Evolutionary conservation across 352 stramenopile genomes (phyloP), one percentile per base, ranked within the genome.

Genomic region (Phytophthora litchii): DNA sequence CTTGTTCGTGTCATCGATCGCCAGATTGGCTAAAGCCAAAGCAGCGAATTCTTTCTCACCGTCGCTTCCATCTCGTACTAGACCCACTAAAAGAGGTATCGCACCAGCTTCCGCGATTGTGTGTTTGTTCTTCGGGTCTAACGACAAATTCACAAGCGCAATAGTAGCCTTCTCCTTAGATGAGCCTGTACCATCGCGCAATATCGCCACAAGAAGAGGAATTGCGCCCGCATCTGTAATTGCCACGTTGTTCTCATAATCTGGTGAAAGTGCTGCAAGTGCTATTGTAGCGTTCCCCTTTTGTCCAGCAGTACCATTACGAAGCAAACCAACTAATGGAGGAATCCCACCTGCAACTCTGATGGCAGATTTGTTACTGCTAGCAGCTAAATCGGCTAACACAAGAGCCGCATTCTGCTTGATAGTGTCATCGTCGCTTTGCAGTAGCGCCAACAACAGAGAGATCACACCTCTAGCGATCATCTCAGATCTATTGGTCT

Each of bases 21-120:
- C 36, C 27, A 51, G 17, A 40, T 51, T 51, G 14, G 16, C 3
- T 25, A 51, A n/a, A 9, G 40, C 40, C 11, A 46, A 17, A 7
- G 17, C 29, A 34, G 29, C 29, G 29, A 12, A 34, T 34, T 34
- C 29, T 11, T 34, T 34, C 10, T 34, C 3, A 34, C 3, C 29
- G 10, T 12, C 29, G 29, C 3, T 34, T 34, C 29, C 29, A 34
- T 1, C 6, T 34, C 29, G 29, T 12, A 34, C 29, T 4, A 34
- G 10, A 34, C 10, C 29, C 10, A 34, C 29, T 34, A 34, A 7
- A 4, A 34, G 29, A 34, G 29, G 29, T 34, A 34, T 34, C 29
- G 29, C 29, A 13, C 29, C 29, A 34, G 29, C 29, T 34, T 34
- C 29, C 10, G 29, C 29, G 10, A 34, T 11, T 2, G 29, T 11